Evolutionary conservation across 768 basidiomycete genomes (phyloP).

Genomic region (Termitomyces sp.): DNA sequence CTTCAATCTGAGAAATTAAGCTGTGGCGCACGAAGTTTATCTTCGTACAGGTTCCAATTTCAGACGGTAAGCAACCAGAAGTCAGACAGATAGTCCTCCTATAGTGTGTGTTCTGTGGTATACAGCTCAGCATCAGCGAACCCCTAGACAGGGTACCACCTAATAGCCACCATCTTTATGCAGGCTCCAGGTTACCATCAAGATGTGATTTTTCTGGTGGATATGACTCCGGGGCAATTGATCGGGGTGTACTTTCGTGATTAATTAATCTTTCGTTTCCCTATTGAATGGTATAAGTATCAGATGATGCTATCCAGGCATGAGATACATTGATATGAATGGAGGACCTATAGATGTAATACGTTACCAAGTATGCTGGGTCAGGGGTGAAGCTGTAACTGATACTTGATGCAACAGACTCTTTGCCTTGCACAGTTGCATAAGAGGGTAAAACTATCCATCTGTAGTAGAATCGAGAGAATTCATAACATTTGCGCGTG

Average conservation of each 20-base stretch:
- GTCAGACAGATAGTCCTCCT: background rate
- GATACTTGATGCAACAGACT: background rate
- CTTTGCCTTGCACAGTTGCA: background rate
- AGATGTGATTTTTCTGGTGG: background rate
- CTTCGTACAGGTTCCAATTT: background rate
- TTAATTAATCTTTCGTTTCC: background rate
- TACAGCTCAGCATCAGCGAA: background rate
- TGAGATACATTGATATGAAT: background rate
- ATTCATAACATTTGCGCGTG: background rate
- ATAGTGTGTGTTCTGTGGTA: background rate
- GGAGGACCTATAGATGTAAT: too few relatives aligned
- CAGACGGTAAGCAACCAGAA: background rate
- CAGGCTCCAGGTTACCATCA: background rate
- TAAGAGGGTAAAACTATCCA: background rate
- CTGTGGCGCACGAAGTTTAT: background rate
- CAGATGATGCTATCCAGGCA: background rate
- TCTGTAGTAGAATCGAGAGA: background rate
- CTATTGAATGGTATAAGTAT: background rate
- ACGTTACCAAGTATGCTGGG: too few relatives aligned
- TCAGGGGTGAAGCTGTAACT: background rate
- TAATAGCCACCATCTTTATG: background rate
- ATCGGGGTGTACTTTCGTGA: background rate
- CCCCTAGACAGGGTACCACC: background rate
- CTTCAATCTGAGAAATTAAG: background rate
- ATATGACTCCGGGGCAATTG: too few relatives aligned